phyloP scores from a whole-genome alignment of 768 basidiomycete genomes.

The Infundibulicybe gibba region DNA sequence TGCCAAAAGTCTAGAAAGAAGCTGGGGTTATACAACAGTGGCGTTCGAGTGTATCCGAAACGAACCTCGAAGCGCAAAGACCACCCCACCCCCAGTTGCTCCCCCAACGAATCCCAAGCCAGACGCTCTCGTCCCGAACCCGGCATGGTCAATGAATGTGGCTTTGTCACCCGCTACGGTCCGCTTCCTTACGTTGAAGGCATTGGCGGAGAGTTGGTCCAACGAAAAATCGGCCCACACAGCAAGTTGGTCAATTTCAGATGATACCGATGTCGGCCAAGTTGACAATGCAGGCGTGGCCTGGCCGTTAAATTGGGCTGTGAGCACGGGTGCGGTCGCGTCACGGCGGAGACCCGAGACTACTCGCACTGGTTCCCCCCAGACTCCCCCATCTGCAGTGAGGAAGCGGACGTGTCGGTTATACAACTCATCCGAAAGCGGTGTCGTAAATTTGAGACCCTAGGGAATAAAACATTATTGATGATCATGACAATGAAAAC shows the following conservation, averaged over 20 bases:
- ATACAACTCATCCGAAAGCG: conserved; percentile 28
- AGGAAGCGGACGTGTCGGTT: conserved; percentile 33
- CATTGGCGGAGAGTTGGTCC: conserved; percentile 27
- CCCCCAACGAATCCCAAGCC: conserved; percentile 34
- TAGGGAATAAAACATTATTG: conserved; percentile 1
- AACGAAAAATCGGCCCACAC: conserved; percentile 33
- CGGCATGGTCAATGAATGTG: conserved; percentile 24
- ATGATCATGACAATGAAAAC: neutral
- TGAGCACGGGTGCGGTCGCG: conserved; percentile 31
- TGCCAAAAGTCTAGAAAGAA: conserved; percentile 32
- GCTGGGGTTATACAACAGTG: neutral
- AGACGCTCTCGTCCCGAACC: conserved; percentile 28
- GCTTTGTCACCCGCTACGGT: conserved; percentile 22
- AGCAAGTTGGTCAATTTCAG: conserved; percentile 25
- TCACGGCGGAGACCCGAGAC: conserved; percentile 33
- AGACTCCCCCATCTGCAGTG: conserved; percentile 26
- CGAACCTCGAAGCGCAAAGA: conserved; percentile 29
- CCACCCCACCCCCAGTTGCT: conserved; percentile 28
- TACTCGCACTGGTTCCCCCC: conserved; percentile 33
- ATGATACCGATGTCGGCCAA: conserved; percentile 30
- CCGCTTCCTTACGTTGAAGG: conserved; percentile 27
- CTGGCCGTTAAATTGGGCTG: conserved; percentile 30
- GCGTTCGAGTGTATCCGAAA: neutral
- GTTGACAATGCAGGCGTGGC: conserved; percentile 28
- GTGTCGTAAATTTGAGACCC: conserved; percentile 30